Evolutionary conservation across 306 rosid genomes (phyloP).

Genomic region (Acacia confusa): DNA sequence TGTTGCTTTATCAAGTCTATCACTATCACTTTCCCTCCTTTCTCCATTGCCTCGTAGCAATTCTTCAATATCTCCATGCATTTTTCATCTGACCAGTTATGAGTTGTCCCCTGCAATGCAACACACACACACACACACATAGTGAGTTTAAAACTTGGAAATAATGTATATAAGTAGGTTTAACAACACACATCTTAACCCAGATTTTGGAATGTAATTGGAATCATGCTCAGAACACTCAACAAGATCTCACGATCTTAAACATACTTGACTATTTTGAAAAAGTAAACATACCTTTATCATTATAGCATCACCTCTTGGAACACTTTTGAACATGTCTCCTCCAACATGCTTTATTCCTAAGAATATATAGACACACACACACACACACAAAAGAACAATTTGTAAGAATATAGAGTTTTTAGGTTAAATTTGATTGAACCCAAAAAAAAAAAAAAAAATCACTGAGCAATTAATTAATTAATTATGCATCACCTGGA

Average conservation of each 20-base stretch:
- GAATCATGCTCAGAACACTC: neutral
- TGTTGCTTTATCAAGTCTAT: slow-evolving; percentile 3
- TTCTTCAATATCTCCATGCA: neutral
- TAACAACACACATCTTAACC: neutral
- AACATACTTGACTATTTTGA: neutral
- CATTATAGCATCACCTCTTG: neutral
- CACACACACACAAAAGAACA: neutral
- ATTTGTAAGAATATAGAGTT: neutral
- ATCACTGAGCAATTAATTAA: neutral
- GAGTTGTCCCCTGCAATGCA: neutral
- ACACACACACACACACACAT: no score
- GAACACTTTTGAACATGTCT: neutral
- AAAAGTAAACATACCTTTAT: neutral
- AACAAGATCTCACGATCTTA: no score
- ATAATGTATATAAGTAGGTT: neutral
- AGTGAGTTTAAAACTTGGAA: no score
- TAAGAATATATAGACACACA: no score
- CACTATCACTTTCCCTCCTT: slow-evolving; percentile 16
- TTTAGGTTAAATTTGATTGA: neutral
- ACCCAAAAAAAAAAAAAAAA: neutral
- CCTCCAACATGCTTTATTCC: slow-evolving; percentile 14
- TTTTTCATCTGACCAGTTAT: slow-evolving; percentile 22
- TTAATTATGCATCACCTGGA: neutral
- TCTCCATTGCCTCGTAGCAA: neutral
- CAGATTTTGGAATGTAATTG: neutral